Base-by-base conservation (phyloP, 345 rosid genomes). In the Sisymbrium irio region DNA sequence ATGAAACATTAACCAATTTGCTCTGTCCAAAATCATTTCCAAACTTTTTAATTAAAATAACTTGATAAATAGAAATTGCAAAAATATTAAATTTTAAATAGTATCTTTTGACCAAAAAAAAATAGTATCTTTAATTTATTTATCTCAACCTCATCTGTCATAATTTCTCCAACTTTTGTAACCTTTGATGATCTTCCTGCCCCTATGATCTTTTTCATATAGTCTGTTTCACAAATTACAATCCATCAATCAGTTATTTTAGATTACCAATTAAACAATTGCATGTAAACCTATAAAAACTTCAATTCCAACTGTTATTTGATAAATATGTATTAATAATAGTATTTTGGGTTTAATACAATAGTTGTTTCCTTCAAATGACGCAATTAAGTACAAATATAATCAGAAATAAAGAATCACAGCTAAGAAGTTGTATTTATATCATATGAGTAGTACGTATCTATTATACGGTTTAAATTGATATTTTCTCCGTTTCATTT, bases 111-210 rank as follows among this genome's bases (percentile, higher is more conserved):
- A n/a, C n/a, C n/a, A n/a, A n/a, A n/a, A n/a, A 45, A n/a, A 0
- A 44, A 41, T 20, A 46, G 36, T 17, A 36, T 37, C 0, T 72
- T 44, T 27, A 27, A 27, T 27, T 40, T 28, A 19, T 9, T 49
- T 60, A 4, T 62, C 5, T 62, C 68, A 20, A 91, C 97, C 94
- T 91, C 91, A 9, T 83, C 84, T 0, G 96, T 88, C 98, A 91
- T 91, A 74, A 91, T 84, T 79, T 91, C 93, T 64, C 85, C 90
- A 27, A 89, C 98, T 83, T 74, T 84, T 1, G 97, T 89, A 82
- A 82, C 65, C 57, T 83, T 82, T 7, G 91, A 76, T 44, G 92
- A 82, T 79, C 97, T 84, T 67, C 85, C 96, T 0, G 75, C 86
- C 45, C 87, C 90, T 3, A 84, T 80, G 13, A 93, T 83, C 79